These are phyloP conservation scores for Zygoascus bituminiphila DNA, from an alignment of 805 yeast species.

Conservation along the genomic window DNA sequence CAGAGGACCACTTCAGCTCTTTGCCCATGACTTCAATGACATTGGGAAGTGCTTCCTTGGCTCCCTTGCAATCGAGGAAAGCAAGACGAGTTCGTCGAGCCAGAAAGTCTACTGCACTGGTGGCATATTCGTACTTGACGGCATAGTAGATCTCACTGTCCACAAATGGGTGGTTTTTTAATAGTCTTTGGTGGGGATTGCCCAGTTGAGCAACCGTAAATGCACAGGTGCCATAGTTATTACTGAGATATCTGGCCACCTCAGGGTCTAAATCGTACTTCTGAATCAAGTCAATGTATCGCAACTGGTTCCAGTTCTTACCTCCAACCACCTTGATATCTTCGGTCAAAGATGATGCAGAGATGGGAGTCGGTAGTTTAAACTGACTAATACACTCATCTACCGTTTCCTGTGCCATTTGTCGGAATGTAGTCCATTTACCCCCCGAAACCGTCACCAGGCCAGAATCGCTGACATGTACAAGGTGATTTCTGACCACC, in stretches of 20 bases:
- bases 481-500: conserved; percentile 81
- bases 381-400: conserved; percentile 54
- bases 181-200: conserved; percentile 21
- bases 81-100: conserved; percentile 92
- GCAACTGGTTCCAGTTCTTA: conserved; percentile 65
- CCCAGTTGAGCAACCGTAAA: conserved; percentile 54
- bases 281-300: conserved; percentile 73
- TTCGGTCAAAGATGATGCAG: conserved; percentile 35
- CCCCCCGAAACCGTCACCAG: conserved; percentile 91
- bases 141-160: conserved; percentile 80
- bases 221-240: conserved; percentile 86
- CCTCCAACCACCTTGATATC: conserved; percentile 63
- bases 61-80: conserved; percentile 80
- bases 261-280: conserved; percentile 61
- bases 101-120: conserved; percentile 83
- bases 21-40: conserved; percentile 80
- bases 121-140: conserved; percentile 70
- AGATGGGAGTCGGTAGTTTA: conserved; percentile 32
- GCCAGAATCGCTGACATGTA: conserved; percentile 63
- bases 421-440: conserved; percentile 97
- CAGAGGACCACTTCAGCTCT: conserved; percentile 66
- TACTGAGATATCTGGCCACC: conserved; percentile 73
- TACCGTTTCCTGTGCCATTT: conserved; percentile 93
- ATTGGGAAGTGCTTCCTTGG: conserved; percentile 69
- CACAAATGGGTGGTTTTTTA: conserved; percentile 76